Conservation (phyloP, 306 rosid species). For the Inga leiocalycina region DNA sequence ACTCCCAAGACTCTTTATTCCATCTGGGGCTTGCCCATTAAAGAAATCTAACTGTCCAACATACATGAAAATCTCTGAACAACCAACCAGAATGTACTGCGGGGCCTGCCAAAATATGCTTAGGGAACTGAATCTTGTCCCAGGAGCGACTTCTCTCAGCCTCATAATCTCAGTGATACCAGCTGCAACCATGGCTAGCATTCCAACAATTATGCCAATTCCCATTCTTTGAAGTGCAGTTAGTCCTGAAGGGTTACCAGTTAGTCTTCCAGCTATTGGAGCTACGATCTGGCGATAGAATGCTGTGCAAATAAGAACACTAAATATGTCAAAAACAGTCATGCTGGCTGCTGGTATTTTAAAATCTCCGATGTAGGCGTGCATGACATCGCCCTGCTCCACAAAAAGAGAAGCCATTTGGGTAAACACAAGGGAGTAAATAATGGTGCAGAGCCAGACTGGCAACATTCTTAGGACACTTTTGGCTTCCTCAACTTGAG, state of each 20-base stretch:
- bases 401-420: slow-evolving; percentile 77
- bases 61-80: slow-evolving; percentile 71
- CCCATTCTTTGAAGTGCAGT: slow-evolving; percentile 73
- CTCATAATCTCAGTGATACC: slow-evolving; percentile 61
- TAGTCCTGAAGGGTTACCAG: slow-evolving; percentile 53
- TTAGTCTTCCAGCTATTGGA: slow-evolving; percentile 51
- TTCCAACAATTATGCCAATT: slow-evolving; percentile 59
- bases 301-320: slow-evolving; percentile 58
- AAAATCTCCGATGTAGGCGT: slow-evolving; percentile 45
- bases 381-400: slow-evolving; percentile 68
- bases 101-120: slow-evolving; percentile 65
- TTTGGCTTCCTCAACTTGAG: slow-evolving; percentile 72
- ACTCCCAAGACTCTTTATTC: slow-evolving; percentile 65
- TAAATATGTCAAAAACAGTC: slow-evolving; percentile 62
- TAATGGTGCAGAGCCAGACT: slow-evolving; percentile 66
- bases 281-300: slow-evolving; percentile 51
- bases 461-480: slow-evolving; percentile 64
- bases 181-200: slow-evolving; percentile 66
- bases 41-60: slow-evolving; percentile 68
- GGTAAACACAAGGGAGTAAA: slow-evolving; percentile 63
- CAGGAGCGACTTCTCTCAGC: slow-evolving; percentile 41
- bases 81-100: slow-evolving; percentile 63
- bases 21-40: slow-evolving; percentile 66
- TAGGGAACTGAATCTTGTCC: slow-evolving; percentile 46
- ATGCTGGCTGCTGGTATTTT: slow-evolving; percentile 70